phyloP scores from a whole-genome alignment of 805 yeast genomes.

The Candida nemodendra region DNA sequence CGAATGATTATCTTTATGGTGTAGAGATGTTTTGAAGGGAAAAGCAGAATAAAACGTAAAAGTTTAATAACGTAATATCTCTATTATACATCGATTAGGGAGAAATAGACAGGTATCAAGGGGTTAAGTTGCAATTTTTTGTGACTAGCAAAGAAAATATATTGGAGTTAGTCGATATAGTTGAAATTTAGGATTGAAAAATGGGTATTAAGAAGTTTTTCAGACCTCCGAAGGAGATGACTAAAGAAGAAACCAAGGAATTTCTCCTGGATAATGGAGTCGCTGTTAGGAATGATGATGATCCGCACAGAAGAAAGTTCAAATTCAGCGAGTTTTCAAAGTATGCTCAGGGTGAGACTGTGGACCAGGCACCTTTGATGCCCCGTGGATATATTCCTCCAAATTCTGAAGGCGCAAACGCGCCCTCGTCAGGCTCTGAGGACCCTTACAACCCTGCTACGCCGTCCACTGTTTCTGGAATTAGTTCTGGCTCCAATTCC shows the following conservation, averaged over 20 bases:
- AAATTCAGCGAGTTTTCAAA: slow-evolving; percentile 49
- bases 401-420: slow-evolving; percentile 6
- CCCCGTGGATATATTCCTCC: slow-evolving; percentile 23
- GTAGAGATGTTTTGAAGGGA: too few species aligned
- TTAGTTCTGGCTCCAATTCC: slow-evolving; percentile 10
- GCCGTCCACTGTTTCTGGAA: slow-evolving; percentile 22
- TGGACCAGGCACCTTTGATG: slow-evolving; percentile 16
- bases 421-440: slow-evolving; percentile 14
- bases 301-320: slow-evolving; percentile 32
- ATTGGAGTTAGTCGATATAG: too few species aligned
- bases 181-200: too few species aligned
- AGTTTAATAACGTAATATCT: too few species aligned
- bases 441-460: slow-evolving; percentile 23
- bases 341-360: slow-evolving; percentile 41
- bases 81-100: too few species aligned
- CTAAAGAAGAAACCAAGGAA: slow-evolving; percentile 40
- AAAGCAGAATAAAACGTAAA: too few species aligned
- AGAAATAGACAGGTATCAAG: too few species aligned
- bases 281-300: slow-evolving; percentile 35
- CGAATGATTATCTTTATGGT: too few species aligned
- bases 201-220: slow-evolving; percentile 53
- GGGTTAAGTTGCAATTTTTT: too few species aligned
- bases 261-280: slow-evolving; percentile 43
- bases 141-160: slow-evolving; percentile 5
- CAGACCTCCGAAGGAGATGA: slow-evolving; percentile 49